Evolutionary conservation across 1,284 basidiomycete genomes (phyloP).

Genomic region (Ganoderma meredithae): DNA sequence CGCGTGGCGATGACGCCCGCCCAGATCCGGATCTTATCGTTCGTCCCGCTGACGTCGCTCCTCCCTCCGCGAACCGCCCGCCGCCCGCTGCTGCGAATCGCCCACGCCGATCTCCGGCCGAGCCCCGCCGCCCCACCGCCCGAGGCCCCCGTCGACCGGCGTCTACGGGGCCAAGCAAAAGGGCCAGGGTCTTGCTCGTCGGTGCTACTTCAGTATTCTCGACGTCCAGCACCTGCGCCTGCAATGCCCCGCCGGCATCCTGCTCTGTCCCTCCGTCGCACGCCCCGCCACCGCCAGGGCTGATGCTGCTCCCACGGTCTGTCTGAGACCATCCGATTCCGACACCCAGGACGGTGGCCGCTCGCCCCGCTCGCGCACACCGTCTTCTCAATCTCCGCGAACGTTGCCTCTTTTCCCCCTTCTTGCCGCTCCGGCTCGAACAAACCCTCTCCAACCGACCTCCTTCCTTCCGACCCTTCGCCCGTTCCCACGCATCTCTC

Average conservation of each 20-base stretch:
- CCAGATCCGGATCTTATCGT: slow-evolving; percentile 31
- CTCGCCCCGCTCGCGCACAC: background rate
- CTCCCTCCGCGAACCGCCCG: slow-evolving; percentile 13
- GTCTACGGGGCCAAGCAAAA: too few relatives aligned
- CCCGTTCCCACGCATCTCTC: background rate
- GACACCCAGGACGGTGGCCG: background rate
- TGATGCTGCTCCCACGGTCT: background rate
- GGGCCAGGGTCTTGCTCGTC: background rate
- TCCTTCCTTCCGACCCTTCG: background rate
- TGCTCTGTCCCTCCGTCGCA: background rate
- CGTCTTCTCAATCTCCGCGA: slow-evolving; percentile 5
- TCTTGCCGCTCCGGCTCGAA: background rate
- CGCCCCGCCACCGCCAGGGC: background rate
- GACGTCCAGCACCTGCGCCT: background rate
- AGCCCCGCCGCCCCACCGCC: background rate
- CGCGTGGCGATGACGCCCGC: slow-evolving; percentile 4
- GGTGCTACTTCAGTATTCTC: too few relatives aligned
- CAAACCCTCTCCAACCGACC: background rate
- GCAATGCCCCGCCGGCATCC: background rate
- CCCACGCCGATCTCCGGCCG: slow-evolving; percentile 8
- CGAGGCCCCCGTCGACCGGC: too few relatives aligned
- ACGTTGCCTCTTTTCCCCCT: background rate
- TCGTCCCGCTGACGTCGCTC: slow-evolving; percentile 9
- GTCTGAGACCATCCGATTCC: background rate
- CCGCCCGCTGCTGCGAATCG: background rate